Evolutionary conservation across 805 yeast species (phyloP).

Genomic region (Cyberlindnera mycetangii): DNA sequence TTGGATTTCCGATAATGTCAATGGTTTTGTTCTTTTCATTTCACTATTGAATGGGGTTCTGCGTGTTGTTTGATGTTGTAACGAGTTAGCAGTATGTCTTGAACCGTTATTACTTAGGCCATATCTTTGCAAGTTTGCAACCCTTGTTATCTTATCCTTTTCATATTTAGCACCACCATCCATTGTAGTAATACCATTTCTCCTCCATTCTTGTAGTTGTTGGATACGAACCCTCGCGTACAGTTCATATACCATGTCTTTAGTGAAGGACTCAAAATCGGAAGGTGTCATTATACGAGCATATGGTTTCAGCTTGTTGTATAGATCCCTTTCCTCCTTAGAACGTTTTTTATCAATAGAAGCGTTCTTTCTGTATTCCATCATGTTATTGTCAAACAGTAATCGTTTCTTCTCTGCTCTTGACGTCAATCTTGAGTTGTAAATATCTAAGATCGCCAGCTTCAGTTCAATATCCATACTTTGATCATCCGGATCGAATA

Average conservation of each 20-base stretch:
- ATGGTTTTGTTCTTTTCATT: conserved; percentile 36
- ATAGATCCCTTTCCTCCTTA: conserved; percentile 85
- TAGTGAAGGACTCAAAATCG: conserved; percentile 75
- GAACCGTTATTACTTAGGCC: conserved; percentile 32
- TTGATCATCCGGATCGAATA: conserved; percentile 90
- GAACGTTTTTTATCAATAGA: conserved; percentile 80
- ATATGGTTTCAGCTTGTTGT: conserved; percentile 72
- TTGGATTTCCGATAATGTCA: conserved; percentile 62
- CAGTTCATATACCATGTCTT: conserved; percentile 73
- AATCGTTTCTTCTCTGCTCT: conserved; percentile 91
- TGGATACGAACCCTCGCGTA: conserved; percentile 77
- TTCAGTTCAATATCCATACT: conserved; percentile 87
- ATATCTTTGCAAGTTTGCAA: conserved; percentile 57
- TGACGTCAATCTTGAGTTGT: conserved; percentile 82
- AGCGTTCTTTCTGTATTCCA: conserved; percentile 82
- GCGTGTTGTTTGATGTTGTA: conserved; percentile 25
- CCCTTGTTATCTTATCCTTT: conserved; percentile 74
- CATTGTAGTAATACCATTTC: conserved; percentile 78
- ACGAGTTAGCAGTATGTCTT: conserved; percentile 33
- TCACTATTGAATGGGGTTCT: conserved; percentile 21
- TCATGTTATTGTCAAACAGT: conserved; percentile 67
- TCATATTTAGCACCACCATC: conserved; percentile 86
- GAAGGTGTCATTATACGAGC: conserved; percentile 75
- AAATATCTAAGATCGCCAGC: conserved; percentile 81
- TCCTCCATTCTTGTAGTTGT: conserved; percentile 91